Evolutionary conservation across 495 filamentous ascomycete genomes (phyloP).

Genomic region (Penicilliopsis zonata): DNA sequence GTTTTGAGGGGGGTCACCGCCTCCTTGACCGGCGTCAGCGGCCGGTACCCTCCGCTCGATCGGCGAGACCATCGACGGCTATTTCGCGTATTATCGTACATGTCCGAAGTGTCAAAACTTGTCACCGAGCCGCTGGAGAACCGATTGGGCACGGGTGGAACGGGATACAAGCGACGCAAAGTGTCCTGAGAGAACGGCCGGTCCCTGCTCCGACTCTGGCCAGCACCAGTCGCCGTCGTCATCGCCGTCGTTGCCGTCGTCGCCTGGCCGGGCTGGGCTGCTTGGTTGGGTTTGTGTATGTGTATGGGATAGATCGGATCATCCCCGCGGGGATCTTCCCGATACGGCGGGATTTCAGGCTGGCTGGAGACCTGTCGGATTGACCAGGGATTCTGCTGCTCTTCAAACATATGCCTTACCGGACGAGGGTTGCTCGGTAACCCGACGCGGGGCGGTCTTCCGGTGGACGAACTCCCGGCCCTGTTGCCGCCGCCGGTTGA

Average conservation of each 20-base stretch:
- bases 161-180: constrained; percentile 3
- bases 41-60: constrained; percentile 8
- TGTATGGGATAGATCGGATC: too few relatives aligned
- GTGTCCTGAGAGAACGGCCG: constrained; percentile 2
- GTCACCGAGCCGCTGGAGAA: constrained; percentile 2
- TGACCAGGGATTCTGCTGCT: constrained; percentile 5
- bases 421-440: constrained; percentile 29
- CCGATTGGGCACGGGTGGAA: constrained; percentile 1
- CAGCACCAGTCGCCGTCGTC: constrained; percentile 4
- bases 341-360: constrained; percentile 1
- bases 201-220: constrained; percentile 2
- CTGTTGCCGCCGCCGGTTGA: constrained; percentile 1
- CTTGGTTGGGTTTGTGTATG: not conserved
- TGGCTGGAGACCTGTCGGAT: too few relatives aligned
- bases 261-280: not conserved
- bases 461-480: constrained; percentile 2
- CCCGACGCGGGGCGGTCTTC: constrained; percentile 12
- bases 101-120: constrained; percentile 9
- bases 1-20: constrained; percentile 8
- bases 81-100: constrained; percentile 3
- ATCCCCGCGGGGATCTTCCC: too few relatives aligned
- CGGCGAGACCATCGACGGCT: constrained; percentile 6
- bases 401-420: constrained; percentile 15
- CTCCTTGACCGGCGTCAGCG: constrained; percentile 14
- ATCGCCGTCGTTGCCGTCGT: too few relatives aligned